Conservation (phyloP, 1,284 basidiomycete species). For the Pseudozyma sp. region DNA sequence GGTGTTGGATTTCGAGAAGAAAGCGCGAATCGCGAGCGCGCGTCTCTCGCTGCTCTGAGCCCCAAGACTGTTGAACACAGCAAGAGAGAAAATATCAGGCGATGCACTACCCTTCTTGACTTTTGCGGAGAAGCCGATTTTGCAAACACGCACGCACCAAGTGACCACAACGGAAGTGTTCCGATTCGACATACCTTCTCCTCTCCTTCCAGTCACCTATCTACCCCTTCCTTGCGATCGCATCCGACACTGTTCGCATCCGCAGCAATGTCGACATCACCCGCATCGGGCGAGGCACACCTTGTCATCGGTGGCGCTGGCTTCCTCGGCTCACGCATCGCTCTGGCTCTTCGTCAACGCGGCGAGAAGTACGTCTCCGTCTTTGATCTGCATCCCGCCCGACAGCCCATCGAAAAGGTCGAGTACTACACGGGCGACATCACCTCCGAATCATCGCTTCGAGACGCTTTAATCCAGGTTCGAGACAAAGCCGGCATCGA, state of each 20-base stretch:
- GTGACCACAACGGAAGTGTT: too few relatives aligned
- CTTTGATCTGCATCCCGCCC: slow-evolving; percentile 58
- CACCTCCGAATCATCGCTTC: slow-evolving; percentile 50
- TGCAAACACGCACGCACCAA: neutral
- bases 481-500: slow-evolving; percentile 49
- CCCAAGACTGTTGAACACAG: neutral
- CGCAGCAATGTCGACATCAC: slow-evolving; percentile 57
- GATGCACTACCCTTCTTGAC: slow-evolving; percentile 1
- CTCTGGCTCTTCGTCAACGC: slow-evolving; percentile 60
- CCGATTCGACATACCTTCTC: neutral
- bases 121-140: slow-evolving; percentile 24
- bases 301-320: slow-evolving; percentile 67
- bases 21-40: neutral
- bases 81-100: slow-evolving; percentile 6
- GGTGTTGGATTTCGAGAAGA: neutral
- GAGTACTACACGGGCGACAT: slow-evolving; percentile 65
- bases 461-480: slow-evolving; percentile 44
- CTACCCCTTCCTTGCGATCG: neutral
- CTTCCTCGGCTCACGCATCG: slow-evolving; percentile 66
- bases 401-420: slow-evolving; percentile 54
- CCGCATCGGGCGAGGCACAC: slow-evolving; percentile 63
- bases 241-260: neutral
- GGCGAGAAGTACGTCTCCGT: slow-evolving; percentile 64
- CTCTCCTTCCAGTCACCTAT: neutral
- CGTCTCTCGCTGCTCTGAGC: slow-evolving; percentile 9